A percentile compares a stretch with the other conserved stretches of the same genome.
phyloP scores from a whole-genome alignment of 73 alveolate species.

The Vitrella brassicaformis region DNA sequence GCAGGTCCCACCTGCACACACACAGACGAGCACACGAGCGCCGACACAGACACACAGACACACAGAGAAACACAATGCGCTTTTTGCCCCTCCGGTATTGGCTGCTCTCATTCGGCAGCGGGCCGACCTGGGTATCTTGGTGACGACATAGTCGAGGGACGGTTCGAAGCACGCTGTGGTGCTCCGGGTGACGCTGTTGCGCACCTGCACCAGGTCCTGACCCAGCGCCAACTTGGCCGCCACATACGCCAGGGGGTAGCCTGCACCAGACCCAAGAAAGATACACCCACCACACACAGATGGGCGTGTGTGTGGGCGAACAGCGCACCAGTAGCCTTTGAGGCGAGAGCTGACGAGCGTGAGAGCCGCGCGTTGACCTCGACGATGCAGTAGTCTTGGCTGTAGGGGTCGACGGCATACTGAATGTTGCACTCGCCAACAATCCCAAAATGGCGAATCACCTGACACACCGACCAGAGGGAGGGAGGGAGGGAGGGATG shows the following conservation, averaged over 20 bases:
- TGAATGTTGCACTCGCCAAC: constrained; percentile 40
- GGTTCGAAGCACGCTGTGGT: constrained; percentile 45
- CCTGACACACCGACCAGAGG: background rate
- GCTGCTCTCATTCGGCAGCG: too few relatives aligned
- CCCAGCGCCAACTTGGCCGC: constrained; percentile 40
- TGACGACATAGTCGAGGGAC: constrained; percentile 28
- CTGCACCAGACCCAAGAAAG: too few relatives aligned
- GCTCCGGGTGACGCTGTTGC: constrained; percentile 18
- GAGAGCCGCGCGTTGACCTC: constrained; percentile 39
- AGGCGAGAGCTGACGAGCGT: constrained; percentile 34
- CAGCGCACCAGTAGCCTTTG: constrained; percentile 9
- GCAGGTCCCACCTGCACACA: constrained; percentile 34
- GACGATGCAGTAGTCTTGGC: constrained; percentile 17
- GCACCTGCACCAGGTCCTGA: constrained; percentile 12
- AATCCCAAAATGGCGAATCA: constrained; percentile 27
- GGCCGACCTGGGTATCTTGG: constrained; percentile 32
- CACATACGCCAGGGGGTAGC: constrained; percentile 36
- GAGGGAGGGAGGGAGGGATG: background rate
- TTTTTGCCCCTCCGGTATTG: too few relatives aligned
- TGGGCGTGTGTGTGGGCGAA: too few relatives aligned
- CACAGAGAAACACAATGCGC: too few relatives aligned
- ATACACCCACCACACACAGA: too few relatives aligned
- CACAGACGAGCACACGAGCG: too few relatives aligned
- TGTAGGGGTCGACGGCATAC: constrained; percentile 33
- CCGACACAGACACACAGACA: too few relatives aligned